A percentile compares a stretch with the other conserved stretches of the same genome.
Conservation (phyloP, 2,329 filamentous ascomycete genomes). For the Davidsoniella virescens region DNA sequence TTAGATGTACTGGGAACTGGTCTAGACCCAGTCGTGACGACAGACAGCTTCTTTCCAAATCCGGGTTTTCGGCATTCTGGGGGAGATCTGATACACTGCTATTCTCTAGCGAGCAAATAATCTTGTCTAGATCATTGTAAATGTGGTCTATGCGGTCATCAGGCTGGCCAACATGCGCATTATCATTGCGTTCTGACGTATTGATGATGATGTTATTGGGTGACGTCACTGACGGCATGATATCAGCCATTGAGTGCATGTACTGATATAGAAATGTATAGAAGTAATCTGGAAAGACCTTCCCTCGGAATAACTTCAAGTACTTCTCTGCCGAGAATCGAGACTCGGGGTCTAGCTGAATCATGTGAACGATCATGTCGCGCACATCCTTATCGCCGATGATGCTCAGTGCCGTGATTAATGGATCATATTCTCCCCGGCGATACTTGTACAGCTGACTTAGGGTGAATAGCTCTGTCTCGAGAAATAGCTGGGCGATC, state of each 20-base stretch:
- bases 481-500: constrained; percentile 88
- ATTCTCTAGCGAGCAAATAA: constrained; percentile 69
- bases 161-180: constrained; percentile 60
- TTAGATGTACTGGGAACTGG: constrained; percentile 67
- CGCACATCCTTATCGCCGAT: constrained; percentile 79
- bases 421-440: constrained; percentile 80
- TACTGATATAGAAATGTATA: constrained; percentile 96
- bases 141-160: constrained; percentile 91
- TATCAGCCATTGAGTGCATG: constrained; percentile 89
- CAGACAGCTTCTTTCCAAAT: background rate
- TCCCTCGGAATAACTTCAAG: constrained; percentile 76
- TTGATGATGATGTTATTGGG: constrained; percentile 57
- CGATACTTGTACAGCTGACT: constrained; percentile 93
- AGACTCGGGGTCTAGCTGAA: constrained; percentile 80
- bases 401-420: constrained; percentile 61
- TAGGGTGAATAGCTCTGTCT: constrained; percentile 92
- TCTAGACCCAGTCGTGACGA: constrained; percentile 34
- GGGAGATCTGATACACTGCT: constrained; percentile 20
- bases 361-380: constrained; percentile 89
- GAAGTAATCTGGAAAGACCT: constrained; percentile 91
- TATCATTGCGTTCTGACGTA: constrained; percentile 22
- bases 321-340: constrained; percentile 91
- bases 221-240: constrained; percentile 36
- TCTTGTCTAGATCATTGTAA: constrained; percentile 93
- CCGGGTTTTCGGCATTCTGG: background rate